Evolutionary conservation across 805 yeast genomes (phyloP).

Genomic region (Clavispora vitiphila): DNA sequence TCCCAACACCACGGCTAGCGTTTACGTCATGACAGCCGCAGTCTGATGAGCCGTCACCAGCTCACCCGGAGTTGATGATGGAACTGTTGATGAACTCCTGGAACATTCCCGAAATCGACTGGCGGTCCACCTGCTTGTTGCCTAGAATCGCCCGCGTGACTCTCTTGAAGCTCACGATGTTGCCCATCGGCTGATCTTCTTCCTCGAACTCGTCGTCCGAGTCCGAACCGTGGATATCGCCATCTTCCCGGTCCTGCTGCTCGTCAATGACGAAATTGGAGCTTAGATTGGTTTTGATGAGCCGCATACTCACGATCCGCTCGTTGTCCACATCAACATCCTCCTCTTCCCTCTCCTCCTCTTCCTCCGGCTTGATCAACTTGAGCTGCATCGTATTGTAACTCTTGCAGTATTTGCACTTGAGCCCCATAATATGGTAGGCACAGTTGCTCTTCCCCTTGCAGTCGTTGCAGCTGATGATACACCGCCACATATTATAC

Average conservation of each 20-base stretch:
- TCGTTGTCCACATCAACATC: conserved; percentile 10
- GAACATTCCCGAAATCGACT: conserved; percentile 32
- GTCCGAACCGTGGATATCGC: conserved; percentile 16
- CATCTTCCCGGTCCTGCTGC: conserved; percentile 11
- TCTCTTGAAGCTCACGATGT: conserved; percentile 23
- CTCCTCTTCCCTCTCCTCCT: conserved; percentile 12
- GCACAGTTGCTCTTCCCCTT: conserved; percentile 69
- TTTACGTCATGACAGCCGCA: too few relatives aligned
- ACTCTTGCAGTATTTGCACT: conserved; percentile 81
- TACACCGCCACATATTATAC: conserved; percentile 67
- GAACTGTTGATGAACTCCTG: conserved; percentile 35
- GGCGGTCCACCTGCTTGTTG: conserved; percentile 19
- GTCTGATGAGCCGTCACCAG: too few relatives aligned
- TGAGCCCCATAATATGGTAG: conserved; percentile 82
- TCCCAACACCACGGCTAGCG: too few relatives aligned
- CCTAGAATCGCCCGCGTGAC: conserved; percentile 16
- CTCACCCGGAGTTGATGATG: conserved; percentile 4
- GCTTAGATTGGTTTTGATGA: conserved; percentile 31
- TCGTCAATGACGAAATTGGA: conserved; percentile 33
- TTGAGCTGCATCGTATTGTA: conserved; percentile 78
- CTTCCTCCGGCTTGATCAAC: conserved; percentile 62
- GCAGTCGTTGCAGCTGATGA: conserved; percentile 82
- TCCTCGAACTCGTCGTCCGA: conserved; percentile 22
- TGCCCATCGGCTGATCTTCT: conserved; percentile 17
- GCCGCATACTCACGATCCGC: conserved; percentile 22